These are phyloP conservation scores for Incumbomyces delicatus DNA, from an alignment of 2,329 filamentous ascomycete species.

Conservation along the genomic window DNA sequence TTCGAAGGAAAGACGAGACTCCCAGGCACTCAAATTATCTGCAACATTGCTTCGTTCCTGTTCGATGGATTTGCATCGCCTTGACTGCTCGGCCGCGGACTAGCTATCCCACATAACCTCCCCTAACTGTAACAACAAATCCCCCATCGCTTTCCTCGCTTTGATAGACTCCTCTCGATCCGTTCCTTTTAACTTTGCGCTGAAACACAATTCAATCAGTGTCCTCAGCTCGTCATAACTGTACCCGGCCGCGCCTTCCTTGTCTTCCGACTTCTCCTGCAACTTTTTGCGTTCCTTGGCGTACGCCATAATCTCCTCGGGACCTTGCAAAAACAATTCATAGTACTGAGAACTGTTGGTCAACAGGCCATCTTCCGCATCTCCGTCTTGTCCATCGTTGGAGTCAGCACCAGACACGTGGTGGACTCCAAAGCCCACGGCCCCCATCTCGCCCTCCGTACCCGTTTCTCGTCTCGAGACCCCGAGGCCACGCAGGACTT, in stretches of 20 bases:
- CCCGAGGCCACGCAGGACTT: conserved; percentile 82
- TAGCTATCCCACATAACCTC: conserved; percentile 38
- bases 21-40: too few species aligned
- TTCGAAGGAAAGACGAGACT: too few species aligned
- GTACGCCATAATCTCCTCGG: conserved; percentile 35
- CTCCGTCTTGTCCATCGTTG: conserved; percentile 10
- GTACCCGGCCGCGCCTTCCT: conserved; percentile 18
- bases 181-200: conserved; percentile 34
- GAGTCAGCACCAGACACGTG: conserved; percentile 7
- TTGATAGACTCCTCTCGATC: conserved; percentile 38
- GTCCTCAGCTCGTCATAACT: conserved; percentile 39
- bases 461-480: conserved; percentile 16
- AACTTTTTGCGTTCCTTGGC: conserved; percentile 35
- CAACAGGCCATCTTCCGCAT: conserved; percentile 31
- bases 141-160: conserved; percentile 36
- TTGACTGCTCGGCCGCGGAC: too few species aligned
- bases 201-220: conserved; percentile 37
- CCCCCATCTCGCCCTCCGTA: neutral
- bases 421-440: conserved; percentile 14
- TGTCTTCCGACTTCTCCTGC: conserved; percentile 15
- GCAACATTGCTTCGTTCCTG: too few species aligned
- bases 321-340: conserved; percentile 39
- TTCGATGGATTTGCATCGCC: too few species aligned
- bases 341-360: conserved; percentile 37
- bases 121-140: conserved; percentile 34